phyloP scores from a whole-genome alignment of 331 rosid genomes.

The Quercus tomentella region DNA sequence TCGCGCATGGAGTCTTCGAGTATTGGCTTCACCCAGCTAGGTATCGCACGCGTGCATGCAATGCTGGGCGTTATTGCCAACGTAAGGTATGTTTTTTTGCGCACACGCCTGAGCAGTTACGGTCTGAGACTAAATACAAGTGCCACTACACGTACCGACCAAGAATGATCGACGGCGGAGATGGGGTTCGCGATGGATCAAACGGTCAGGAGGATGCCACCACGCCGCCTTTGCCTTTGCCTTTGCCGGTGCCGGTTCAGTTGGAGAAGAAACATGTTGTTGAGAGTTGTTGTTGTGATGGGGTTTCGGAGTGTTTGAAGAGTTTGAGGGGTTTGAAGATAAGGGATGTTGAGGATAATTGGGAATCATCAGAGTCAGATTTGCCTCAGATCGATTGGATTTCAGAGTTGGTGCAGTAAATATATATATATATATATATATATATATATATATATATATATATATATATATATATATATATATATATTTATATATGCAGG shows the following conservation, averaged over 20 bases:
- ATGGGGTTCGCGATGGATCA: neutral
- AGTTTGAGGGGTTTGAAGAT: neutral
- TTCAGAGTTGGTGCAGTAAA: neutral
- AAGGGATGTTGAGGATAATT: neutral
- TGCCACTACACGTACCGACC: neutral
- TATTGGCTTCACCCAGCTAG: conserved; percentile 54
- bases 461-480: neutral
- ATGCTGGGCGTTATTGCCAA: conserved; percentile 32
- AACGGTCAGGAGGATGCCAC: neutral
- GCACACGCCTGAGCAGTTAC: conserved; percentile 21
- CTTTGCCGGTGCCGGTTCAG: neutral
- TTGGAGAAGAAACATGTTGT: neutral
- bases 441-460: neutral
- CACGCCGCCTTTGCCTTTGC: too few relatives aligned
- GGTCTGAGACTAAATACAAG: neutral
- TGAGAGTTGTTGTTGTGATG: neutral
- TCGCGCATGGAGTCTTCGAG: conserved; percentile 60
- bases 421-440: neutral
- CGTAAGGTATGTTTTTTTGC: conserved; percentile 59
- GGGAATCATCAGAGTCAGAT: neutral
- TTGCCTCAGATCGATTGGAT: neutral
- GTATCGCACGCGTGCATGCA: conserved; percentile 46
- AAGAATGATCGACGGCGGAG: neutral
- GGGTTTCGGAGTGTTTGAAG: neutral
- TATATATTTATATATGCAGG: too few relatives aligned